These are phyloP conservation scores for Phellopilus nigrolimitatus DNA, from an alignment of 1,284 basidiomycete species.

Conservation along the genomic window DNA sequence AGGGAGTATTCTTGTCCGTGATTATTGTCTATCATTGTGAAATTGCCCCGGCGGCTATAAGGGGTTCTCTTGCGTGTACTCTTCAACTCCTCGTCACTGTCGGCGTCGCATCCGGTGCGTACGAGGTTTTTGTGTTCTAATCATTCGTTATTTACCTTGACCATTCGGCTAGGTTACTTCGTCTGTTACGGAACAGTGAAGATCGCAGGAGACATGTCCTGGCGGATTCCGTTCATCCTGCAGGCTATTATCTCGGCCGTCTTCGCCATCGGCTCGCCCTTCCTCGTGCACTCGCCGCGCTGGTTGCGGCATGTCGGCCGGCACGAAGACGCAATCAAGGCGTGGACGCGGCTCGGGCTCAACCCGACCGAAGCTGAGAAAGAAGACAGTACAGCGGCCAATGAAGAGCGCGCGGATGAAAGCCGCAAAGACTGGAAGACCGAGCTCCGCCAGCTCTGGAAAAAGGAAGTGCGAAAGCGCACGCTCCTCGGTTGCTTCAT, in stretches of 20 bases:
- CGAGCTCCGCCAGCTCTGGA: constrained; percentile 28
- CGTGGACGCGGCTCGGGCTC: constrained; percentile 31
- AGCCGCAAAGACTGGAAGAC: constrained; percentile 17
- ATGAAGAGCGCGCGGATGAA: constrained; percentile 21
- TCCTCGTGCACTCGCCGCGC: constrained; percentile 50
- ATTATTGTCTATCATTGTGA: constrained; percentile 44
- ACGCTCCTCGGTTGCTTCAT: constrained; percentile 43
- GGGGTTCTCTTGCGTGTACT: constrained; percentile 40
- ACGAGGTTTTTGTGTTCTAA: not conserved
- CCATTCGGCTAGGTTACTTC: constrained; percentile 38
- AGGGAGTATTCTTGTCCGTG: constrained; percentile 44
- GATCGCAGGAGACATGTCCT: constrained; percentile 37
- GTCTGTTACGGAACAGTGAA: constrained; percentile 43
- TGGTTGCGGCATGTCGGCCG: constrained; percentile 45
- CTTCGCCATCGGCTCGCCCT: constrained; percentile 41
- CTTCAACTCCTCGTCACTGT: constrained; percentile 43
- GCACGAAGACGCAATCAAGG: constrained; percentile 35
- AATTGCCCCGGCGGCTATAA: constrained; percentile 38
- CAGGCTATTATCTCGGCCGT: constrained; percentile 36
- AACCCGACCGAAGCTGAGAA: constrained; percentile 29
- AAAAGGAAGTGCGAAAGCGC: constrained; percentile 31
- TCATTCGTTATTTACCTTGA: not conserved
- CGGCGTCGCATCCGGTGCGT: constrained; percentile 36
- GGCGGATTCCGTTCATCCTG: constrained; percentile 44
- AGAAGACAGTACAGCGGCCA: constrained; percentile 28